These are phyloP conservation scores for Mucor plumbeus DNA, from an alignment of 371 early-diverging fungal species.

Conservation along the genomic window DNA sequence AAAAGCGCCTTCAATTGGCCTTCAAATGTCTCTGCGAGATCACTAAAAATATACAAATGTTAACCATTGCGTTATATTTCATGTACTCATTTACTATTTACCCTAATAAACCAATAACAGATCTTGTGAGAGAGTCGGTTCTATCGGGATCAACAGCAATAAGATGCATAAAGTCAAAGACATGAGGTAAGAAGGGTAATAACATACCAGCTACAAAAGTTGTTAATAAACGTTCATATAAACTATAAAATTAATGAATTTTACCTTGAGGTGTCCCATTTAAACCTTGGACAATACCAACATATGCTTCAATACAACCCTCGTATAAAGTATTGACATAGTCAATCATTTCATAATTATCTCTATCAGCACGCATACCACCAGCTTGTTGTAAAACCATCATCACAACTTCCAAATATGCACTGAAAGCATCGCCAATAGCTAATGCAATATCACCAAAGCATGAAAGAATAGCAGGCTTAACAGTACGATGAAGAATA, in stretches of 20 bases:
- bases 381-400: constrained; percentile 86
- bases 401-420: constrained; percentile 84
- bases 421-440: constrained; percentile 86
- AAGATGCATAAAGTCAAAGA: constrained; percentile 79
- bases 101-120: constrained; percentile 87
- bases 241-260: background rate
- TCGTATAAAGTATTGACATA: constrained; percentile 85
- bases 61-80: background rate
- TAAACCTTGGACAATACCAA: constrained; percentile 94
- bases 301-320: constrained; percentile 92
- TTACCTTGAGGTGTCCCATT: constrained; percentile 54
- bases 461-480: constrained; percentile 92
- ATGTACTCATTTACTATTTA: constrained; percentile 17
- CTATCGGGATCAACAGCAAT: constrained; percentile 66
- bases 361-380: constrained; percentile 65
- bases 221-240: background rate
- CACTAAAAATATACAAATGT: constrained; percentile 39
- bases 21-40: constrained; percentile 80
- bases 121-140: constrained; percentile 68
- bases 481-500: constrained; percentile 82
- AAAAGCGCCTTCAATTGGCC: constrained; percentile 71
- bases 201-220: constrained; percentile 57
- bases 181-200: constrained; percentile 61
- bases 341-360: constrained; percentile 81
- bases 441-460: constrained; percentile 98